Evolutionary conservation across 306 rosid species (phyloP), one percentile per base, ranked within the genome.

Genomic region (Vigna mungo): DNA sequence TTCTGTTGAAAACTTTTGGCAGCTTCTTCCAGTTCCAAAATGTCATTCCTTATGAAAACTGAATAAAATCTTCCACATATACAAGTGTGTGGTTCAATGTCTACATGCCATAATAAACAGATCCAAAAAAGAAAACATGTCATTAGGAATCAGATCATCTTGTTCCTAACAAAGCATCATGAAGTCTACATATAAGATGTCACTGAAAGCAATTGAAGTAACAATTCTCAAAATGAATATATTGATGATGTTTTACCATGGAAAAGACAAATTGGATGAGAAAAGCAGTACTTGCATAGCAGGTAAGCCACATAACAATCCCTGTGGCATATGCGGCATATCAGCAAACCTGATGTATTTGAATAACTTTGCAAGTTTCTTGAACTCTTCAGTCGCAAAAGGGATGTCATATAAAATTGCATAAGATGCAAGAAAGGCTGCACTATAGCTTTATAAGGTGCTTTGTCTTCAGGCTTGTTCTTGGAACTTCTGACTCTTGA

Each of bases 241-340:
- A 70, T 6, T 9, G 36, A 52, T 61, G 37, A 9, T 27, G 18
- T 63, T 39, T 47, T 78, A 85, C 88, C 88, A 64, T 85, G 88
- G 62, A 81, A 85, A 54, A 85, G 81, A 55, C 86, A 85, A 55
- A 81, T 55, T 14, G 86, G 88, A 41, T 63, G 54, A 25, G 84
- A 78, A 59, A 20, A 12, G 76, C 88, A 85, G 32, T 51, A 7
- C 72, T 56, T 64, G 81, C 86, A 85, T 25, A 47, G 23, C 20
- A 78, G 52, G 68, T 63, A 82, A 69, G 85, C 85, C 56, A 85
- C 61, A 60, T 78, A 85, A 64, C 88, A 85, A 49, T 85, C 88
- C 34, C 86, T 64, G 9, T 43, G 18, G 81, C 88, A 85, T 25
- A 37, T 75, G 76, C 77, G 15, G 72, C 86, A 81, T 55, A 32